These are phyloP conservation scores for Fusarium paranaense DNA, from an alignment of 2,329 filamentous ascomycete genomes.

Conservation along the genomic window DNA sequence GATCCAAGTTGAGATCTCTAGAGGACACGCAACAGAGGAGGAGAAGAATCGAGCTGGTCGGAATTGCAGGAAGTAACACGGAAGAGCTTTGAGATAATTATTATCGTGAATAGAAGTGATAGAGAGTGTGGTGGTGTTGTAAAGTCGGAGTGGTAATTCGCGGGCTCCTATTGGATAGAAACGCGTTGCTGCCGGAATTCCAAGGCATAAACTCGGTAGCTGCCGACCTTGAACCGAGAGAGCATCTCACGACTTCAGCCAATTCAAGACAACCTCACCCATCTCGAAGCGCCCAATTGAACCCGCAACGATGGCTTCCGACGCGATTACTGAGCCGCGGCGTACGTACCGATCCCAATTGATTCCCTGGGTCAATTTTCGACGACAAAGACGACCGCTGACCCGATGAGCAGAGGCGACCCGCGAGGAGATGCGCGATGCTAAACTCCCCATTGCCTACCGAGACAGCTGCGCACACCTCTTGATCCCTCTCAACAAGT, in stretches of 20 bases:
- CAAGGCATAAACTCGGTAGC: slow-evolving; percentile 40
- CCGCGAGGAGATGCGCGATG: slow-evolving; percentile 93
- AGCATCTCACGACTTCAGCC: slow-evolving; percentile 43
- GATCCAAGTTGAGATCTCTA: slow-evolving; percentile 6
- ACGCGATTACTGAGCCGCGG: slow-evolving; percentile 52
- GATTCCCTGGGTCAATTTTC: slow-evolving; percentile 11
- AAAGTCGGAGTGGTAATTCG: slow-evolving; percentile 42
- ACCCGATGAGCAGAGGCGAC: slow-evolving; percentile 71
- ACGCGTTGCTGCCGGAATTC: slow-evolving; percentile 38
- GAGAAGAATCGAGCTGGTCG: accelerated
- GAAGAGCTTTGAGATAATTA: neutral
- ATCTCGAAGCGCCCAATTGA: slow-evolving; percentile 50
- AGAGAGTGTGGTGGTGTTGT: neutral
- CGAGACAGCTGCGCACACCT: slow-evolving; percentile 96
- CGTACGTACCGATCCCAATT: slow-evolving; percentile 47
- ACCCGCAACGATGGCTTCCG: slow-evolving; percentile 51
- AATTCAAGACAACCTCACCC: slow-evolving; percentile 42
- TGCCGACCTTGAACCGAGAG: slow-evolving; percentile 47
- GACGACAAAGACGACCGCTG: slow-evolving; percentile 28
- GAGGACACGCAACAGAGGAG: neutral
- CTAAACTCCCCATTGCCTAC: slow-evolving; percentile 88
- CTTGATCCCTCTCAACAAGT: slow-evolving; percentile 94
- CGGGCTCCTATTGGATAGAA: slow-evolving; percentile 33
- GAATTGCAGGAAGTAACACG: neutral
- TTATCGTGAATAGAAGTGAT: neutral